Evolutionary conservation across 345 rosid genomes (phyloP), one percentile per base, ranked within the genome.

Genomic region (Populus deltoides): DNA sequence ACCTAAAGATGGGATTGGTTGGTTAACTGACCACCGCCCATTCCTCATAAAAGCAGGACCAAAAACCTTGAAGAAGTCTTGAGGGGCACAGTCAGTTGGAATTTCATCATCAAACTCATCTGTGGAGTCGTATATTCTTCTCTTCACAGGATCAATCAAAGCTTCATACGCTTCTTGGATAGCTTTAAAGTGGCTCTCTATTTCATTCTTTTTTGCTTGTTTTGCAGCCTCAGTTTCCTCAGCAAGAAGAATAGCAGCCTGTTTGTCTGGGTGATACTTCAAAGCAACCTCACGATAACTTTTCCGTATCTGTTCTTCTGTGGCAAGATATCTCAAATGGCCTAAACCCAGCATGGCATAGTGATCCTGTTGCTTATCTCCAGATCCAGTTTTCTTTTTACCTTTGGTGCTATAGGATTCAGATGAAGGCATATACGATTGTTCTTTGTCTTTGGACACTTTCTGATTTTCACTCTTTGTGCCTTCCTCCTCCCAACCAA

Each of bases 21-120:
- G 98, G 77, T 68, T 84, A 75, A 92, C 92, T 24, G 98, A 97
- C 99, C 99, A 97, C 80, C 96, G 89, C 39, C 98, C 98, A 78
- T 97, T 97, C 82, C 99, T 92, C 93, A 87, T 79, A 80, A 97
- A 97, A 75, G 98, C 99, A 13, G 98, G 99, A 81, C 96, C 91
- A 86, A 97, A 97, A 47, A 97, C 99, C 88, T 89, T 93, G 86
- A 86, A 97, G 84, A 94, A 97, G 84, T 97, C 98, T 83, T 87
- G 97, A 0, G 96, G 92, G 6, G 89, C 87, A 80, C 98, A 94
- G 17, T 94, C 97, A 0, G 92, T 83, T 0, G 99, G 98, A 70
- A 97, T 88, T 84, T 91, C 99, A 83, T 97, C 97, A 77, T 97
- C 99, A 86, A 97, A 94, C 84, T 97, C 98, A 82, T 94, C 98